phyloP scores from a whole-genome alignment of 2,329 filamentous ascomycete species.

The Grosmannia huntii region DNA sequence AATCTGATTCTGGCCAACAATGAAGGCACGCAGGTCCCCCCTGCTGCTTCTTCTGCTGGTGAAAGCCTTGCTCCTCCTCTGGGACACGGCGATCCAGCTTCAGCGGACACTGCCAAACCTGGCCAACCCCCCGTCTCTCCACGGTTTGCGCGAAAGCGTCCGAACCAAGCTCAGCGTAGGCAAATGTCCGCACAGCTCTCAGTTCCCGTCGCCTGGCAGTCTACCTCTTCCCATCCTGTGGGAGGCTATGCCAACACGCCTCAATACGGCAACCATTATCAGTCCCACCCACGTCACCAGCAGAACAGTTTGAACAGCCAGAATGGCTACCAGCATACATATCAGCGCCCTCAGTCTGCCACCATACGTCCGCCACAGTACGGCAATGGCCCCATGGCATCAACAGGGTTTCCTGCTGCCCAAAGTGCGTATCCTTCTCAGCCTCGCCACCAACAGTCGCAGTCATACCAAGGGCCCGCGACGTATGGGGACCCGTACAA shows the following conservation, averaged over 20 bases:
- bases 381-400: slow-evolving; percentile 9
- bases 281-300: slow-evolving; percentile 17
- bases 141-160: slow-evolving; percentile 29
- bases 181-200: slow-evolving; percentile 49
- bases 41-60: background rate
- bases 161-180: slow-evolving; percentile 50
- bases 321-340: slow-evolving; percentile 9
- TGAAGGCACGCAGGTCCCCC: background rate
- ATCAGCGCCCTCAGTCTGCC: slow-evolving; percentile 21
- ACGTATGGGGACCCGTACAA: slow-evolving; percentile 14
- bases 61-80: background rate
- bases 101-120: background rate
- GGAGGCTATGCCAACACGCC: slow-evolving; percentile 19
- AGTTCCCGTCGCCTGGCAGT: slow-evolving; percentile 36
- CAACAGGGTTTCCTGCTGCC: slow-evolving; percentile 6
- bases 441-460: slow-evolving; percentile 19
- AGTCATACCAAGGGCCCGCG: slow-evolving; percentile 19
- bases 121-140: slow-evolving; percentile 6
- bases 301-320: slow-evolving; percentile 15
- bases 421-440: slow-evolving; percentile 12
- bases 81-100: background rate
- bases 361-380: slow-evolving; percentile 17
- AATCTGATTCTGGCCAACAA: slow-evolving; percentile 13
- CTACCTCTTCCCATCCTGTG: slow-evolving; percentile 20
- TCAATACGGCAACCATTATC: slow-evolving; percentile 19